A percentile compares a stretch with the other conserved stretches of the same genome.
Evolutionary conservation across 805 yeast species (phyloP).

Genomic region (Grigorovia transvaalensis): DNA sequence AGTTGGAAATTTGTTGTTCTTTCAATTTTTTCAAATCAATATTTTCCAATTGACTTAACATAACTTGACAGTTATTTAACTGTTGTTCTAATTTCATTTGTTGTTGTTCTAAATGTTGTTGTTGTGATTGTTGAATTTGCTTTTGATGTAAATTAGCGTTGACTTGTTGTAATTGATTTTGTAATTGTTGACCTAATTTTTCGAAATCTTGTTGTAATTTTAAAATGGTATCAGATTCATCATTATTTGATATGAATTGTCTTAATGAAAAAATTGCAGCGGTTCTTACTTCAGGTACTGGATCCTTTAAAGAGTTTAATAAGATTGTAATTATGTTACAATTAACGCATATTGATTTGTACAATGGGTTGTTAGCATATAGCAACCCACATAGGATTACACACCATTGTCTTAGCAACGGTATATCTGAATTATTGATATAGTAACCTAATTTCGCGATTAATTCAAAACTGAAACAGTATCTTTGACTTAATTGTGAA

Average conservation of each 20-base stretch:
- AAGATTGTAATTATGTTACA: conserved; percentile 49
- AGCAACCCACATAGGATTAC: conserved; percentile 66
- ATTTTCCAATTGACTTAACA: conserved; percentile 21
- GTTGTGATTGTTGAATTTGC: conserved; percentile 12
- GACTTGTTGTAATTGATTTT: conserved; percentile 23
- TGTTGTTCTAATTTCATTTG: conserved; percentile 27
- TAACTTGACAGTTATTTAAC: conserved; percentile 20
- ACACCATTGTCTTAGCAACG: conserved; percentile 89
- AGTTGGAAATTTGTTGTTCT: conserved; percentile 60
- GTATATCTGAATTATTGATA: conserved; percentile 65
- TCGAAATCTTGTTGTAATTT: conserved; percentile 27
- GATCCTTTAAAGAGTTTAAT: conserved; percentile 58
- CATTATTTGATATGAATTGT: conserved; percentile 46
- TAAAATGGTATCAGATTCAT: conserved; percentile 29
- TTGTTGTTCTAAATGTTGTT: conserved; percentile 17
- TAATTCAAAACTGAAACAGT: conserved; percentile 67
- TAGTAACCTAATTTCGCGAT: conserved; percentile 56
- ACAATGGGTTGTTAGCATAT: conserved; percentile 63
- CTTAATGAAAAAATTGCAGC: conserved; percentile 69
- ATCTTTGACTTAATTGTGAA: conserved; percentile 66
- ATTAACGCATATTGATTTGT: conserved; percentile 58
- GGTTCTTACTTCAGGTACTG: conserved; percentile 91
- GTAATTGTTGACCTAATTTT: conserved; percentile 25
- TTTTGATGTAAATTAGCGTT: conserved; percentile 20
- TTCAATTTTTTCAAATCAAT: conserved; percentile 37